Evolutionary conservation across 441 rosid species (phyloP).

Genomic region (Euphorbia celastroides): DNA sequence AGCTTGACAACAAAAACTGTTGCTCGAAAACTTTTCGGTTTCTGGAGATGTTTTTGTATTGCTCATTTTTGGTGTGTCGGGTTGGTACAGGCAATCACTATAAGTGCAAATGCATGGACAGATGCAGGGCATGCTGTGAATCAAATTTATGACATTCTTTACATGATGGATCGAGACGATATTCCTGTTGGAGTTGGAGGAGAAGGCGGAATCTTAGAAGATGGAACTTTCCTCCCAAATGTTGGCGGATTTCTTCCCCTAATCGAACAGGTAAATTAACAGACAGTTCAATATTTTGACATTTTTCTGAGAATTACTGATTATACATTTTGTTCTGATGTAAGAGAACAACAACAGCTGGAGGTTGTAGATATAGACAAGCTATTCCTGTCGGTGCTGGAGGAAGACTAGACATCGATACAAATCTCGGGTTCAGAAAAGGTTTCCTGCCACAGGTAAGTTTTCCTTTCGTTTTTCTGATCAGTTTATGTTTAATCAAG

Average conservation of each 20-base stretch:
- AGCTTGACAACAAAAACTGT: too few species aligned
- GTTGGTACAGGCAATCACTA: slow-evolving; percentile 58
- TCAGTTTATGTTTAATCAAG: too few species aligned
- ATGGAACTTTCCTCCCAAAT: slow-evolving; percentile 59
- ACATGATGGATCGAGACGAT: slow-evolving; percentile 90
- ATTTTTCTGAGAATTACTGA: too few species aligned
- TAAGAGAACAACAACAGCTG: slow-evolving; percentile 66
- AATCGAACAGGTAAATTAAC: slow-evolving; percentile 61
- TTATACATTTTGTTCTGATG: not conserved
- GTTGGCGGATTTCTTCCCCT: slow-evolving; percentile 91
- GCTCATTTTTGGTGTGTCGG: not conserved
- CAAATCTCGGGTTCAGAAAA: slow-evolving; percentile 71
- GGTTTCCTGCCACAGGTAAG: slow-evolving; percentile 83
- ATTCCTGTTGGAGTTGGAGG: slow-evolving; percentile 86
- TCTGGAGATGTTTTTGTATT: too few species aligned
- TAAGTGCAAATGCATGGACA: slow-evolving; percentile 71
- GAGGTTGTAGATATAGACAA: slow-evolving; percentile 80
- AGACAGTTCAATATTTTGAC: not conserved
- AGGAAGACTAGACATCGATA: slow-evolving; percentile 57
- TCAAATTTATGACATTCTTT: slow-evolving; percentile 73
- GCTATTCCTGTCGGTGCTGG: slow-evolving; percentile 67
- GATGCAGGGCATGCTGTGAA: slow-evolving; percentile 86
- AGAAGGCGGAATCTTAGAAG: slow-evolving; percentile 63
- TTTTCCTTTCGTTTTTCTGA: too few species aligned
- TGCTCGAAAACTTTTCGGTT: slow-evolving; percentile 3